Conservation (phyloP, 148 eudicot species). For the Selenicereus undatus region DNA sequence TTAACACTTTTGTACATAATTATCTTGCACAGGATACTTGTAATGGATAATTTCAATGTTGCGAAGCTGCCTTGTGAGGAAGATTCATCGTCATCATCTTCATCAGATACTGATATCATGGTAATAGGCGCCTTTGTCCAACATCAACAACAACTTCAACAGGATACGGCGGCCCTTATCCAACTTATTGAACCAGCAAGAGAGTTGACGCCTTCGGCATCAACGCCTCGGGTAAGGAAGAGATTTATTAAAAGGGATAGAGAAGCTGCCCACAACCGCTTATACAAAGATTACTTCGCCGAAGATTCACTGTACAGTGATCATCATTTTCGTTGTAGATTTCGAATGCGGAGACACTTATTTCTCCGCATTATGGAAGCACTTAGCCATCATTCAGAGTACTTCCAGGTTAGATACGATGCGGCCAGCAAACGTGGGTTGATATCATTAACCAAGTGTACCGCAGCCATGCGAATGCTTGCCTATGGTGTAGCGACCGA, state of each 20-base stretch:
- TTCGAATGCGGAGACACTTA: background rate
- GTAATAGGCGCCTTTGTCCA: too few species aligned
- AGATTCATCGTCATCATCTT: too few species aligned
- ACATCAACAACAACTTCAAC: too few species aligned
- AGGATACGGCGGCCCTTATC: too few species aligned
- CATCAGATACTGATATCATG: too few species aligned
- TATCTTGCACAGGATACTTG: too few species aligned
- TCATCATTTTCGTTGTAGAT: background rate
- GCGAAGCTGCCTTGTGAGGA: too few species aligned
- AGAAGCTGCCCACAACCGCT: background rate
- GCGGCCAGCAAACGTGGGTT: background rate
- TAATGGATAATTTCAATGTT: too few species aligned
- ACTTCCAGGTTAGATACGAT: background rate
- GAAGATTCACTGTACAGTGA: background rate
- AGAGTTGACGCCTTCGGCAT: too few species aligned
- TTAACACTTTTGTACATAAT: too few species aligned
- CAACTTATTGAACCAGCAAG: too few species aligned
- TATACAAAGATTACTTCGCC: background rate
- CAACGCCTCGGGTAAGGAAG: too few species aligned
- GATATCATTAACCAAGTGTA: background rate
- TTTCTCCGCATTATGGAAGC: background rate
- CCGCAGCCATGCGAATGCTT: background rate
- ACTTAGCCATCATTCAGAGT: background rate
- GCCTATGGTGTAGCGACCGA: background rate
- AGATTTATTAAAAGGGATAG: background rate